Base-by-base conservation (phyloP, 306 rosid genomes). In the Nissolia schottii region DNA sequence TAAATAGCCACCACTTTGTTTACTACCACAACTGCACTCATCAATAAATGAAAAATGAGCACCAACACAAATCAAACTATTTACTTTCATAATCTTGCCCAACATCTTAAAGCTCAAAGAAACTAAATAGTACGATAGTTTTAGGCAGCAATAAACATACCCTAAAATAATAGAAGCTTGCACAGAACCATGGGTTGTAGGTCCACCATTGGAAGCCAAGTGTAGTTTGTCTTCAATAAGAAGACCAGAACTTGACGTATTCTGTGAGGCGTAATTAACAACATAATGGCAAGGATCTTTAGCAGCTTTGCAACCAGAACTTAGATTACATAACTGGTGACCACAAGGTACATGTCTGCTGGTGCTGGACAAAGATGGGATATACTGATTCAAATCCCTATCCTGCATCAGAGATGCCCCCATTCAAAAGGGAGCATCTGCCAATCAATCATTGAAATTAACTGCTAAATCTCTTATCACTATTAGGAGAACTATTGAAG, bases 341-440 rank as follows among this genome's bases (percentile, higher is more conserved):
- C 89, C 70, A 66, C 98, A 93, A 65, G 86, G 75, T 60, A 90
- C 50, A 56, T 88, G 89, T 69, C 89, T 79, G 85, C 98, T 87
- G 72, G 96, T 80, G 83, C 71, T 90, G 56, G 96, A 93, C 54
- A 66, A 65, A 56, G 96, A 82, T 37, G 98, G 91, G 70, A 82
- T 83, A 83, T 85, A 90, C 85, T 90, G 89, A 19, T 76, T 85
- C 50, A 93, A 71, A 81, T 90, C 96, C 81, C 88, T 88, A 81
- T 87, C 98, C 98, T 93, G 98, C 96, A 93, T 77, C 76, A 93
- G 87, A 87, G 87, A 93, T 88, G 87, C 90, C 87, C 98, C 96
- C 83, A 82, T 70, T 80, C 70, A 81, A 22, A 73, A 84, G 85
- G 96, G 96, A 88, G 87, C 96, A 85, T 89, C 96, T 93, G 92